A percentile compares a stretch with the other conserved stretches of the same genome.
phyloP scores from a whole-genome alignment of 352 stramenopile species.

The Pythium rishiriense region DNA sequence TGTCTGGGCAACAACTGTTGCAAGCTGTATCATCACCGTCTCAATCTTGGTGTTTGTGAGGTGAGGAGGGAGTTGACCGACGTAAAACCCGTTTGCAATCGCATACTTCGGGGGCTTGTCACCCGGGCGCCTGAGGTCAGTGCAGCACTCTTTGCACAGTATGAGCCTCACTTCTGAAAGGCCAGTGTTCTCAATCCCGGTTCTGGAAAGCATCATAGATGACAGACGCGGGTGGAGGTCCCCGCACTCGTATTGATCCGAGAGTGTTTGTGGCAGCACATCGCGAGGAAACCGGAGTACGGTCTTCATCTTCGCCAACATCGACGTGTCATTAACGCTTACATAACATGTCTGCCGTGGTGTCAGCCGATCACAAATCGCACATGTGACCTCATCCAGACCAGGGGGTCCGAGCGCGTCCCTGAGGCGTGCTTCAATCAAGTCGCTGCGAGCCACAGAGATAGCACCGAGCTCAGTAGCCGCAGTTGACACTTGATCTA shows the following conservation, averaged over 20 bases:
- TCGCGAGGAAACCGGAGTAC: constrained; percentile 7
- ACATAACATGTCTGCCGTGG: background rate
- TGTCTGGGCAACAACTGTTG: constrained; percentile 26
- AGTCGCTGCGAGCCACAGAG: background rate
- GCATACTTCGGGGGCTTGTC: constrained; percentile 21
- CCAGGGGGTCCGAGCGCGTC: background rate
- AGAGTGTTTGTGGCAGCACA: background rate
- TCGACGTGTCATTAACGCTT: background rate
- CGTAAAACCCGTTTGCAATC: constrained; percentile 31
- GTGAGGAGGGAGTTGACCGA: constrained; percentile 14
- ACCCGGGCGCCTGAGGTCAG: background rate
- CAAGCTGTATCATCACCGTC: constrained; percentile 24
- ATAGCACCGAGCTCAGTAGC: background rate
- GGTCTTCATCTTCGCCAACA: constrained; percentile 1
- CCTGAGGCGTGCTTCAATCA: constrained; percentile 1
- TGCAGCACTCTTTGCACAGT: background rate
- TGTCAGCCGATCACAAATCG: background rate
- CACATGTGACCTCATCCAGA: constrained; percentile 2
- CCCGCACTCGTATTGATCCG: constrained; percentile 7
- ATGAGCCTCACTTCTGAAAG: background rate
- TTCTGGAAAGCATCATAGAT: constrained; percentile 1
- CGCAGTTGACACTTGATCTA: background rate
- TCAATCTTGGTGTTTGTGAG: constrained; percentile 18
- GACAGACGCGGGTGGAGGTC: constrained; percentile 1
- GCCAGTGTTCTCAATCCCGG: background rate